These are phyloP conservation scores for Eucalyptus urophylla DNA, from an alignment of 345 rosid species.

Conservation along the genomic window DNA sequence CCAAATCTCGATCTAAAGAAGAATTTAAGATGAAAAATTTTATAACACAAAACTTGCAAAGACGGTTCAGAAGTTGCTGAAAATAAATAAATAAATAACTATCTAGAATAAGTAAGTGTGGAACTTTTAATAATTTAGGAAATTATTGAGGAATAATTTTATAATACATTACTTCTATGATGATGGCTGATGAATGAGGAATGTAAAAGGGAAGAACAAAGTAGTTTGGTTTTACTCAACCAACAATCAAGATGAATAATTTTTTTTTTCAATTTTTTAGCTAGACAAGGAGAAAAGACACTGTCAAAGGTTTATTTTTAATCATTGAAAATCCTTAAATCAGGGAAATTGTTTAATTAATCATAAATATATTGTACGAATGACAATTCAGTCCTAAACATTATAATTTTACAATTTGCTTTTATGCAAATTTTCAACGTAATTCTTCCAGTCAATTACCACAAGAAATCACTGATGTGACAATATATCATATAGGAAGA, in stretches of 20 bases:
- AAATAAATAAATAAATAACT: too few species aligned
- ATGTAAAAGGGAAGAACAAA: neutral
- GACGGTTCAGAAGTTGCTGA: neutral
- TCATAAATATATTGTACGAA: too few species aligned
- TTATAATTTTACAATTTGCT: too few species aligned
- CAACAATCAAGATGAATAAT: neutral
- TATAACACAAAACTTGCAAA: neutral
- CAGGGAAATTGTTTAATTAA: neutral
- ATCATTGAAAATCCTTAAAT: too few species aligned
- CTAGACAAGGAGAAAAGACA: neutral
- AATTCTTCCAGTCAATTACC: too few species aligned
- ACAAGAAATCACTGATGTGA: accelerated
- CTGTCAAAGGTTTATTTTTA: neutral
- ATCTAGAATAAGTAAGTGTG: too few species aligned
- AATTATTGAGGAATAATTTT: too few species aligned
- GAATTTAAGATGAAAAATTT: neutral
- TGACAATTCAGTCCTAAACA: too few species aligned
- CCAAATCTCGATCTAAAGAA: neutral
- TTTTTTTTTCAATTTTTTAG: neutral
- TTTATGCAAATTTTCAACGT: neutral
- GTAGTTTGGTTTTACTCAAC: neutral
- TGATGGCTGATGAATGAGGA: neutral
- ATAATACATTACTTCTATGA: neutral
- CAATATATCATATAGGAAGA: too few species aligned
- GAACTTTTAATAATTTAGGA: neutral